Evolutionary conservation across 192 early-diverging fungal genomes (phyloP).

Genomic region (Podila epicladia): DNA sequence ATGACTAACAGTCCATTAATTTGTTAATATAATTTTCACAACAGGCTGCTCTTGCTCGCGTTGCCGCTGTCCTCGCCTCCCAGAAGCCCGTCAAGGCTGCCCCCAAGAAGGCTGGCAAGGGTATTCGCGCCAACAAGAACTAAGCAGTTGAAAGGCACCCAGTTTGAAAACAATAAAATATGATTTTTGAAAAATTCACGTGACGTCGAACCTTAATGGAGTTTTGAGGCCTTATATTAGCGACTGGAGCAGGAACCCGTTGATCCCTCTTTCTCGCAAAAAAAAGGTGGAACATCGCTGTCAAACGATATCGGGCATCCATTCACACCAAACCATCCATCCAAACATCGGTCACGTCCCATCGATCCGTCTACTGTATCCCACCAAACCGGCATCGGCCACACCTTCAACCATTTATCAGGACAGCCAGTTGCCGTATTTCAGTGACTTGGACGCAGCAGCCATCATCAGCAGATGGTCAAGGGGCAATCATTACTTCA

Average conservation of each 20-base stretch:
- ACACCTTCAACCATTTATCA: too few relatives aligned
- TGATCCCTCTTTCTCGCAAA: conserved; percentile 2
- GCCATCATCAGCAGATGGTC: too few relatives aligned
- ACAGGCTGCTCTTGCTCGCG: conserved; percentile 80
- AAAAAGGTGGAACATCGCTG: neutral
- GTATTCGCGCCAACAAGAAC: conserved; percentile 62
- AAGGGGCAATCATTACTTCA: too few relatives aligned
- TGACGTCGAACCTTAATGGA: neutral
- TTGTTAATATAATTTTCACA: neutral
- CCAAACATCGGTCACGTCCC: too few relatives aligned
- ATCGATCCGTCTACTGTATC: too few relatives aligned
- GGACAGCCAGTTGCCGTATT: too few relatives aligned
- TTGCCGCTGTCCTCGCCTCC: conserved; percentile 68
- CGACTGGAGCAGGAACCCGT: neutral
- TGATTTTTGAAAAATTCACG: too few relatives aligned
- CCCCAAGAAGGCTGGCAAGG: conserved; percentile 69
- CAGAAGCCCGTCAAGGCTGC: conserved; percentile 70
- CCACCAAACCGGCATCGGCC: too few relatives aligned
- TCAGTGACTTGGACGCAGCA: too few relatives aligned
- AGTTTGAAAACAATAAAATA: neutral
- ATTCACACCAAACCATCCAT: too few relatives aligned
- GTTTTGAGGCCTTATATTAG: neutral
- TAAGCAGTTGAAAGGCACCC: conserved; percentile 8
- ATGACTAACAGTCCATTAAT: too few relatives aligned
- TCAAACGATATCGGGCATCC: too few relatives aligned